Conservation (phyloP, 768 basidiomycete species). For the Cystobasidium tubakii region DNA sequence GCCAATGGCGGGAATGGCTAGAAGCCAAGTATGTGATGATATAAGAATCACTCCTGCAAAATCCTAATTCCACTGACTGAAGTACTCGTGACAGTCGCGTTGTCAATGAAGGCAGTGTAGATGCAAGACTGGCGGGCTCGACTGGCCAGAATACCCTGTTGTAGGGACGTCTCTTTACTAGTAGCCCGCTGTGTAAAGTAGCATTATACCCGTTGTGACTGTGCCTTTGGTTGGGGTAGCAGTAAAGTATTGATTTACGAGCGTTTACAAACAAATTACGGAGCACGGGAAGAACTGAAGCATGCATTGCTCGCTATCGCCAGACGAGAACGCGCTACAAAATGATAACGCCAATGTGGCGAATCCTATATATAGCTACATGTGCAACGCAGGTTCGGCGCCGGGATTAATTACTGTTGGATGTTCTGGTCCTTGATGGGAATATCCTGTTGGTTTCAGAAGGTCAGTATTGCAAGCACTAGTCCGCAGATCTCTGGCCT, state of each 20-base stretch:
- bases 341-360: too few species aligned
- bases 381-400: not conserved
- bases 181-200: too few species aligned
- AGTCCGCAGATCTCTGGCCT: too few species aligned
- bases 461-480: not conserved
- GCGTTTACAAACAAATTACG: too few species aligned
- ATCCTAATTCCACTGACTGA: not conserved
- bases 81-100: not conserved
- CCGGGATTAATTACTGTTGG: not conserved
- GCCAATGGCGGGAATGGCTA: slow-evolving; percentile 1
- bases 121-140: not conserved
- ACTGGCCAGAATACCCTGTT: not conserved
- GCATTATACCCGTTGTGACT: too few species aligned
- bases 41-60: not conserved
- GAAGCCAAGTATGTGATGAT: not conserved
- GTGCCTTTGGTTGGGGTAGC: too few species aligned
- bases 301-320: too few species aligned
- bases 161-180: not conserved
- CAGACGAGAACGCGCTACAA: too few species aligned
- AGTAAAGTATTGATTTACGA: too few species aligned
- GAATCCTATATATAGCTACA: not conserved
- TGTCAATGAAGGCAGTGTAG: not conserved
- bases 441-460: not conserved
- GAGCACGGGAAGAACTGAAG: too few species aligned
- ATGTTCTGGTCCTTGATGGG: slow-evolving; percentile 17